A percentile compares a stretch with the other conserved stretches of the same genome.
phyloP scores from a whole-genome alignment of 1,284 basidiomycete genomes.

The Testicularia cyperi region DNA sequence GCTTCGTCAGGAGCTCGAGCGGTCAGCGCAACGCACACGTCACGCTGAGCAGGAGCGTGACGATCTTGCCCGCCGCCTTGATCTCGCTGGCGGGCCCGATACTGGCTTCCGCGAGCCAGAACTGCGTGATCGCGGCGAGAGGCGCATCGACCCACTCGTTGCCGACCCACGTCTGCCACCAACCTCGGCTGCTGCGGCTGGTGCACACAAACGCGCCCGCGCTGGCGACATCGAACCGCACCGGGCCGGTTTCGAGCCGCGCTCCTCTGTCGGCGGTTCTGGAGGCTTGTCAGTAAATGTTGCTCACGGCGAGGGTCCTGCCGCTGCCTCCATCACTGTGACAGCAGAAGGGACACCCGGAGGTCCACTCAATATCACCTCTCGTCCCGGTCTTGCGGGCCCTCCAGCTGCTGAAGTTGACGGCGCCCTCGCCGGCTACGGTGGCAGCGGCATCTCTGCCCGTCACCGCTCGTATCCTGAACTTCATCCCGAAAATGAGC shows the following conservation, averaged over 20 bases:
- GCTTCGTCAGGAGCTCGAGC: slow-evolving; percentile 29
- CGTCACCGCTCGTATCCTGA: slow-evolving; percentile 19
- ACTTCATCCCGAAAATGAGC: slow-evolving; percentile 5
- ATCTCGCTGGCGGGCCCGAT: slow-evolving; percentile 15
- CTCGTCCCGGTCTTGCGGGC: slow-evolving; percentile 4
- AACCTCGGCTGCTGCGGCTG: not conserved
- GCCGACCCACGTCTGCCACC: no score
- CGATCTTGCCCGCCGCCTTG: slow-evolving; percentile 32
- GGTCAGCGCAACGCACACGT: slow-evolving; percentile 21
- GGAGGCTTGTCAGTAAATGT: slow-evolving; percentile 13
- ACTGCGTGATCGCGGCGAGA: slow-evolving; percentile 12
- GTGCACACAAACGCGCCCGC: slow-evolving; percentile 11
- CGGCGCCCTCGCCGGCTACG: no score
- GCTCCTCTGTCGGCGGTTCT: slow-evolving; percentile 1
- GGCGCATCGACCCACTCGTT: slow-evolving; percentile 6
- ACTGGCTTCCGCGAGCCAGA: not conserved
- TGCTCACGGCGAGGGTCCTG: slow-evolving; percentile 22
- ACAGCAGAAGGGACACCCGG: slow-evolving; percentile 6
- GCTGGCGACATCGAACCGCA: slow-evolving; percentile 5
- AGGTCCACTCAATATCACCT: slow-evolving; percentile 5
- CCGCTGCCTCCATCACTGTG: slow-evolving; percentile 12
- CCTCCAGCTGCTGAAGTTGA: no score
- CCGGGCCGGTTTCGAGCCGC: slow-evolving; percentile 7
- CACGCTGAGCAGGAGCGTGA: slow-evolving; percentile 37
- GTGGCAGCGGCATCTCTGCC: not conserved